Percentiles rank a stretch among this genome's conserved stretches.
Evolutionary conservation across 2,329 filamentous ascomycete species (phyloP).

Genomic region (Lachnellula arida): DNA sequence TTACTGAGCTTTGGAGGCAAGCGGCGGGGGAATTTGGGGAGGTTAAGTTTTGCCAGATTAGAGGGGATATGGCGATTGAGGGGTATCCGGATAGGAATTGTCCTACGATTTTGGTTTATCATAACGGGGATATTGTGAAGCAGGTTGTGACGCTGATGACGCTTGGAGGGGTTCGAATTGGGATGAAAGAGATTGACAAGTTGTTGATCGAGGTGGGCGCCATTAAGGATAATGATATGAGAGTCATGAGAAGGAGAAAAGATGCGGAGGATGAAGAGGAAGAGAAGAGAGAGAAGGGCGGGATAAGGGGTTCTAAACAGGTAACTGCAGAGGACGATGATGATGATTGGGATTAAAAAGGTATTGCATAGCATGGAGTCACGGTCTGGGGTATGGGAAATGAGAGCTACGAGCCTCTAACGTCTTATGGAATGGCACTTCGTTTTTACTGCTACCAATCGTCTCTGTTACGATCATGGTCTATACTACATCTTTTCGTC

Average conservation of each 20-base stretch:
- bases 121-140: slow-evolving; percentile 84
- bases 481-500: neutral
- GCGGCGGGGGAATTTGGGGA: slow-evolving; percentile 84
- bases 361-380: slow-evolving; percentile 12
- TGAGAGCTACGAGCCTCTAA: neutral
- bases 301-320: slow-evolving; percentile 26
- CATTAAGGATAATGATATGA: slow-evolving; percentile 70
- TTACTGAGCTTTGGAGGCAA: slow-evolving; percentile 82
- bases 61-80: slow-evolving; percentile 88
- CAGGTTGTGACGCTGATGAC: slow-evolving; percentile 88
- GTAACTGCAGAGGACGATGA: slow-evolving; percentile 34
- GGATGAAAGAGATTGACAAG: slow-evolving; percentile 71
- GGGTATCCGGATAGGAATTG: slow-evolving; percentile 94
- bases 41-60: slow-evolving; percentile 96
- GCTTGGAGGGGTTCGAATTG: slow-evolving; percentile 67
- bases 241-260: slow-evolving; percentile 45
- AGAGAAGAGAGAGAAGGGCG: slow-evolving; percentile 26
- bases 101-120: slow-evolving; percentile 88
- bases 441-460: slow-evolving; percentile 4
- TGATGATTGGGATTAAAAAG: slow-evolving; percentile 50
- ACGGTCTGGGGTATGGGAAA: neutral
- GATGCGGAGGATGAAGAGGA: slow-evolving; percentile 31
- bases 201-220: slow-evolving; percentile 80
- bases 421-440: neutral
- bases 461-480: neutral